Conservation (phyloP, 2,329 filamentous ascomycete species). For the Ceratocystis harringtonii region DNA sequence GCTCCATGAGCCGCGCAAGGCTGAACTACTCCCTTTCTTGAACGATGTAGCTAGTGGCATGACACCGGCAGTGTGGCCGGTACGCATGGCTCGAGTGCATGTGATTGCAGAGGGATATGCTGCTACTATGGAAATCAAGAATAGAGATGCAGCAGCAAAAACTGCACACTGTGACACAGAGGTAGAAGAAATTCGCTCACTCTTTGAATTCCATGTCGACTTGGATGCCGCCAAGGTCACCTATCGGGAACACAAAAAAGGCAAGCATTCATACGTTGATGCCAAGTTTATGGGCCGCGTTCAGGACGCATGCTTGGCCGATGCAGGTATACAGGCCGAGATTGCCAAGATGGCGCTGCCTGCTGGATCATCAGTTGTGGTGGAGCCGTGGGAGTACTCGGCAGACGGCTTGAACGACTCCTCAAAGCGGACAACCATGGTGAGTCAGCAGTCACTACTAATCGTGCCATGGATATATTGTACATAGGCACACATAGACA, state of each 20-base stretch:
- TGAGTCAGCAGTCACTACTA: conserved; percentile 19
- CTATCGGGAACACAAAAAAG: conserved; percentile 25
- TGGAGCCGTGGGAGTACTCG: conserved; percentile 42
- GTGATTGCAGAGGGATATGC: conserved; percentile 20
- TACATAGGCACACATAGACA: no score
- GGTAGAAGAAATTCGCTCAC: conserved; percentile 17
- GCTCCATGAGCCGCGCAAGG: conserved; percentile 35
- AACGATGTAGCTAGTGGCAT: conserved; percentile 24
- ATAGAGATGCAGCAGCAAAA: no score
- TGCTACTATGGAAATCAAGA: background rate
- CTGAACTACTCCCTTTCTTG: conserved; percentile 31
- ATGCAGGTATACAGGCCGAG: conserved; percentile 30
- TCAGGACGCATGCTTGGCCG: conserved; percentile 32
- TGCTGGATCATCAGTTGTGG: conserved; percentile 28
- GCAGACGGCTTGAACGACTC: conserved; percentile 39
- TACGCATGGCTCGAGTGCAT: conserved; percentile 29
- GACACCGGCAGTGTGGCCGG: conserved; percentile 20
- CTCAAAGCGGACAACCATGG: conserved; percentile 34
- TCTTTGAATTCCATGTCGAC: conserved; percentile 26
- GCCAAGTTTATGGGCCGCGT: conserved; percentile 33
- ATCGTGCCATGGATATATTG: no score
- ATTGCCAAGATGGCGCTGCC: conserved; percentile 32
- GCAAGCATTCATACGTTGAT: conserved; percentile 34
- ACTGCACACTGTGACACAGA: background rate
- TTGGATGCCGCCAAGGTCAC: conserved; percentile 21